phyloP scores from a whole-genome alignment of 2,329 filamentous ascomycete species.

The Dothistroma pini region DNA sequence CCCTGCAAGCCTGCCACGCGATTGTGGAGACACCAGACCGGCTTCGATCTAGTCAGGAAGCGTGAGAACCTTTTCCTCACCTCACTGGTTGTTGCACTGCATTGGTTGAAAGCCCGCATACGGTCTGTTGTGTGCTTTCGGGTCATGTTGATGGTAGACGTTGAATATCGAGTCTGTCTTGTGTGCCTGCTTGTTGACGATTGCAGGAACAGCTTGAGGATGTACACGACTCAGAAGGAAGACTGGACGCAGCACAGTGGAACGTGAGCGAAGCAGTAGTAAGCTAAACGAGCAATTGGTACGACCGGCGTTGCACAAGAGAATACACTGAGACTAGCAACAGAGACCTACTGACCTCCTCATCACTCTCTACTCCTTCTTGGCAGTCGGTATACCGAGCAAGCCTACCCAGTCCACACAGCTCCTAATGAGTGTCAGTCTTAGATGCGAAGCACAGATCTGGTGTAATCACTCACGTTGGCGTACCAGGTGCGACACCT shows the following conservation, averaged over 20 bases:
- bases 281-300: background rate
- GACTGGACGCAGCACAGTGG: background rate
- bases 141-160: too few relatives aligned
- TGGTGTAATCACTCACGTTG: constrained; percentile 11
- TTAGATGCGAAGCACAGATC: background rate
- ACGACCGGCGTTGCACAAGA: background rate
- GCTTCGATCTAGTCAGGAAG: background rate
- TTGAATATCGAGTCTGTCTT: too few relatives aligned
- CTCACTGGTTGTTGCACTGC: background rate
- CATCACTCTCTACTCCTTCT: background rate
- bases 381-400: constrained; percentile 7
- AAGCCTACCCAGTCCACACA: constrained; percentile 14
- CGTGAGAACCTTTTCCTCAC: background rate
- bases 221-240: background rate
- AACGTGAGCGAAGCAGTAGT: background rate
- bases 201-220: too few relatives aligned
- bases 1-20: background rate
- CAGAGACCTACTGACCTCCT: background rate
- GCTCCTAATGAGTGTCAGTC: constrained; percentile 8
- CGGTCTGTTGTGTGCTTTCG: background rate
- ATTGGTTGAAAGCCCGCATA: background rate
- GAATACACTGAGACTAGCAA: background rate
- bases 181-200: too few relatives aligned
- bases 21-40: background rate
- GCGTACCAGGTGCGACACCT: constrained; percentile 8